Evolutionary conservation across 108 stramenopile species (phyloP).

Genomic region (Conticribra guillardii): DNA sequence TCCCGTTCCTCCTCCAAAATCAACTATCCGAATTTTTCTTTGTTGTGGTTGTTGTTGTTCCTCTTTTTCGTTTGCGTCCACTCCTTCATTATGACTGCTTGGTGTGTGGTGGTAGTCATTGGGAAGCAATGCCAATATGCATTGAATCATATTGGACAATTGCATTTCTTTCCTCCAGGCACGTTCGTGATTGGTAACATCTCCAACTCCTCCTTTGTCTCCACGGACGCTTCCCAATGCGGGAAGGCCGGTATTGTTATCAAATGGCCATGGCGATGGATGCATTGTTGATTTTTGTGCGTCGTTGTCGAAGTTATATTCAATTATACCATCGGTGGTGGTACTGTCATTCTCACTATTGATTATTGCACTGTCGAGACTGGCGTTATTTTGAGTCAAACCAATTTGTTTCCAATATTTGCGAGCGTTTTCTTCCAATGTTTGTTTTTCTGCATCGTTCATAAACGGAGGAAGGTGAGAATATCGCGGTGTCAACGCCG

Average conservation of each 20-base stretch:
- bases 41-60: background rate
- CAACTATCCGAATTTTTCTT: conserved; percentile 68
- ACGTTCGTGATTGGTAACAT: conserved; percentile 46
- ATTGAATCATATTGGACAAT: conserved; percentile 63
- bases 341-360: conserved; percentile 1
- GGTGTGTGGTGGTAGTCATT: conserved; percentile 17
- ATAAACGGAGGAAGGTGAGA: conserved; percentile 36
- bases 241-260: conserved; percentile 12
- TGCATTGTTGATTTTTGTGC: conserved; percentile 4
- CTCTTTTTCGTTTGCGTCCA: too few species aligned
- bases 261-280: conserved; percentile 35
- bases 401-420: conserved; percentile 9
- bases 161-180: conserved; percentile 74
- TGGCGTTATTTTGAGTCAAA: background rate
- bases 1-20: conserved; percentile 80
- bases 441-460: background rate
- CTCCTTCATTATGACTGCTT: background rate
- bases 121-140: conserved; percentile 65
- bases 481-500: conserved; percentile 38
- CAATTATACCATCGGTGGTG: background rate
- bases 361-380: background rate
- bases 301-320: too few species aligned
- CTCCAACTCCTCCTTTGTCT: conserved; percentile 27
- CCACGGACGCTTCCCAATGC: conserved; percentile 23
- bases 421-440: conserved; percentile 9